Conservation (phyloP, 345 rosid genomes). For the Arabidopsis suecica region DNA sequence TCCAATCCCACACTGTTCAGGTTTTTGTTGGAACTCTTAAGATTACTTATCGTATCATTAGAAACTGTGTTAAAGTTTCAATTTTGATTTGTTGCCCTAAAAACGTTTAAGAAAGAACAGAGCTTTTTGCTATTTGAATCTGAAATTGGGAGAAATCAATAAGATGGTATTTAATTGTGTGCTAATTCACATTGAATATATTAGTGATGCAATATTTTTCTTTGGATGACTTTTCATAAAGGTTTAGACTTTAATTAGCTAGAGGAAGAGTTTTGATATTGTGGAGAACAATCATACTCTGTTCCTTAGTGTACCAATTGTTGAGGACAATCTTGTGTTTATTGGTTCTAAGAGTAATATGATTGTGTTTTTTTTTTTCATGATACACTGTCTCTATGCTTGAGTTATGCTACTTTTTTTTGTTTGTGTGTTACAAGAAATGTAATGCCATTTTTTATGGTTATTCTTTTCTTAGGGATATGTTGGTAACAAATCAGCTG, state of each 20-base stretch:
- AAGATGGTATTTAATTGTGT: neutral
- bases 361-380: neutral
- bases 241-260: neutral
- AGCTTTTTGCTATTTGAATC: neutral
- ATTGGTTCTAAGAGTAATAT: neutral
- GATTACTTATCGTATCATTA: neutral
- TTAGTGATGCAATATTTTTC: neutral
- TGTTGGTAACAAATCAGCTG: constrained; percentile 98
- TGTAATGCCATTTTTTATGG: neutral
- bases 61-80: neutral
- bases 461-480: constrained; percentile 64
- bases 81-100: neutral
- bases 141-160: neutral
- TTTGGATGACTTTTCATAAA: neutral
- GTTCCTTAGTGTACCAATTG: neutral
- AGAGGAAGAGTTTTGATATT: neutral
- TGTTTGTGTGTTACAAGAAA: neutral
- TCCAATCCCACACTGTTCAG: constrained; percentile 98
- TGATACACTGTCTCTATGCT: neutral
- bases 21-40: constrained; percentile 34
- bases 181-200: neutral
- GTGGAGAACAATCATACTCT: neutral
- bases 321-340: neutral
- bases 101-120: neutral
- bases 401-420: neutral